A percentile compares a stretch with the other conserved stretches of the same genome.
These are phyloP conservation scores for Ogataea haglerorum DNA, from an alignment of 805 yeast genomes.

Conservation along the genomic window DNA sequence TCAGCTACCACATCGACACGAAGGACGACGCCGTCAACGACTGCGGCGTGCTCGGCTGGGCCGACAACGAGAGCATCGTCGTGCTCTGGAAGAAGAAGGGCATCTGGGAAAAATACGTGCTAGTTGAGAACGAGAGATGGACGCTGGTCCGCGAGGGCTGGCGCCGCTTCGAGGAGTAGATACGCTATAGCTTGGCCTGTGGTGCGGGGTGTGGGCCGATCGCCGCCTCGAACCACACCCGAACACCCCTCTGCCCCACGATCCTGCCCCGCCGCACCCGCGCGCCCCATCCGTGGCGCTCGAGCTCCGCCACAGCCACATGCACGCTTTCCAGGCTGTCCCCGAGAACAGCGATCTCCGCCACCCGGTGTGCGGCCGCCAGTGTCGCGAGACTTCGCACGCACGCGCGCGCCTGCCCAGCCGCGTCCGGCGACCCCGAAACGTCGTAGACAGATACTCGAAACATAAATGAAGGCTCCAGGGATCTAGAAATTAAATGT, in stretches of 20 bases:
- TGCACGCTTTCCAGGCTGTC: slow-evolving; percentile 2
- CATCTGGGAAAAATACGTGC: slow-evolving; percentile 83
- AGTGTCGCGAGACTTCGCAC: neutral
- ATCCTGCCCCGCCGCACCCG: neutral
- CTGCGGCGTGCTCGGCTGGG: slow-evolving; percentile 66
- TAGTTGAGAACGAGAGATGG: slow-evolving; percentile 54
- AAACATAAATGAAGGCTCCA: no score
- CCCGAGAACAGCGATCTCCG: slow-evolving; percentile 1
- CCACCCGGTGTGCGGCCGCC: neutral
- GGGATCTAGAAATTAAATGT: no score
- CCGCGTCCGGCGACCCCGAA: neutral
- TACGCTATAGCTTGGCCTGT: slow-evolving; percentile 1
- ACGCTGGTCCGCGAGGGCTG: slow-evolving; percentile 68
- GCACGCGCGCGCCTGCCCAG: neutral
- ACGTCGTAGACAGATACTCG: slow-evolving; percentile 4
- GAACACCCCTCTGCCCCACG: neutral
- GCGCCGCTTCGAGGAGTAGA: slow-evolving; percentile 49
- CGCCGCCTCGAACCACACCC: slow-evolving; percentile 2
- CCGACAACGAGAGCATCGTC: slow-evolving; percentile 66
- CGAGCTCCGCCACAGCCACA: slow-evolving; percentile 2
- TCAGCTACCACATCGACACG: slow-evolving; percentile 55
- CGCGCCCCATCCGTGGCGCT: slow-evolving; percentile 2
- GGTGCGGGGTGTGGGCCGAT: neutral
- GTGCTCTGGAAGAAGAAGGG: slow-evolving; percentile 71
- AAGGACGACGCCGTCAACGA: slow-evolving; percentile 33